Conservation (phyloP, 768 basidiomycete species). For the Macrocybe gigantea region DNA sequence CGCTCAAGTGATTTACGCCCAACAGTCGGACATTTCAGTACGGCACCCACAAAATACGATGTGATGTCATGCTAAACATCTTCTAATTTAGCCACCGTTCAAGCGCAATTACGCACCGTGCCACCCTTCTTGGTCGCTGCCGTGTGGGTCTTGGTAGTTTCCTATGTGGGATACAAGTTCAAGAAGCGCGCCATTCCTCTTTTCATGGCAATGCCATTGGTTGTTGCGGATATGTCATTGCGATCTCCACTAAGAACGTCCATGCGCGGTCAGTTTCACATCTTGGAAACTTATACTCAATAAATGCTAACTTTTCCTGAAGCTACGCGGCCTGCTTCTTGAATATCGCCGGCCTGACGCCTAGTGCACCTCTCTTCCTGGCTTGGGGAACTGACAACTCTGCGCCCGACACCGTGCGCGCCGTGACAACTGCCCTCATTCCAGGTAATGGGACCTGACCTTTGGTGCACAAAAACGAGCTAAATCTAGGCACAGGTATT, state of each 20-base stretch:
- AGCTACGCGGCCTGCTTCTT: conserved; percentile 41
- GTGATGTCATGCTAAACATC: background rate
- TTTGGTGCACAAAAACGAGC: background rate
- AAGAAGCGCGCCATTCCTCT: conserved; percentile 27
- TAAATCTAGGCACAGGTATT: conserved; percentile 19
- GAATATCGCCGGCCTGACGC: conserved; percentile 25
- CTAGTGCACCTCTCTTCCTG: conserved; percentile 29
- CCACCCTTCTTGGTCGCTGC: conserved; percentile 32
- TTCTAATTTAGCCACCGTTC: conserved; percentile 23
- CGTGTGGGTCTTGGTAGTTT: conserved; percentile 26
- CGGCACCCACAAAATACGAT: conserved; percentile 9
- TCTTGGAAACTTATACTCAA: background rate
- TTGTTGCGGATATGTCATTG: conserved; percentile 34
- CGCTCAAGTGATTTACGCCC: no score
- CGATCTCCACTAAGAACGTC: conserved; percentile 29
- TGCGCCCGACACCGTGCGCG: conserved; percentile 38
- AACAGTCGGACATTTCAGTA: no score
- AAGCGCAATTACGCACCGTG: conserved; percentile 37
- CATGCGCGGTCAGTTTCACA: conserved; percentile 20
- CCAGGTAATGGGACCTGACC: conserved; percentile 19
- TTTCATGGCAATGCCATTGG: conserved; percentile 23
- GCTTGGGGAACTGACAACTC: conserved; percentile 40
- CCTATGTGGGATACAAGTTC: conserved; percentile 25
- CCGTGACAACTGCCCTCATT: conserved; percentile 32
- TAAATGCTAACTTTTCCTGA: background rate